Percentiles rank a stretch among this genome's conserved stretches.
phyloP scores from a whole-genome alignment of 371 early-diverging fungal species.

The Choanephora cucurbitarum region DNA sequence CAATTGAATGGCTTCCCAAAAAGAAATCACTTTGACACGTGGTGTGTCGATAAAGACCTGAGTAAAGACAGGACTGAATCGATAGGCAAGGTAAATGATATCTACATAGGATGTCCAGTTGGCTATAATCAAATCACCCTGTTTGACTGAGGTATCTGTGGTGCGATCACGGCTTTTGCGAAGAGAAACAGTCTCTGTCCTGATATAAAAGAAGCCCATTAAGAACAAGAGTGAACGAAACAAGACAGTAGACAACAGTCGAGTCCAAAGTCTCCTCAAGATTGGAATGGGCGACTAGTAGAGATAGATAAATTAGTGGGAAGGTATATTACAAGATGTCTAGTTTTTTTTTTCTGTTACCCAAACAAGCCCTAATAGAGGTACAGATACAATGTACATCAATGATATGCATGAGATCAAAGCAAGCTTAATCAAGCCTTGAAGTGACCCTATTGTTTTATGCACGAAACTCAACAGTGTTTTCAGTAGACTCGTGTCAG shows the following conservation, averaged over 20 bases:
- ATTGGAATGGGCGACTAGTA: constrained; percentile 48
- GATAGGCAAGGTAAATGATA: constrained; percentile 73
- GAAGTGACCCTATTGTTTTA: constrained; percentile 49
- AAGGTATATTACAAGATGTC: no score
- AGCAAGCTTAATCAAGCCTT: constrained; percentile 46
- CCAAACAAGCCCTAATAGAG: background rate
- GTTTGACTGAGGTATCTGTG: constrained; percentile 15
- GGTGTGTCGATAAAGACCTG: constrained; percentile 57
- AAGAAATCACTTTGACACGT: constrained; percentile 51
- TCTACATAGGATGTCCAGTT: constrained; percentile 90
- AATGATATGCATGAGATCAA: constrained; percentile 34
- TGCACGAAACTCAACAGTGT: constrained; percentile 38
- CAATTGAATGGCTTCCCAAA: constrained; percentile 61
- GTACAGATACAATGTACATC: constrained; percentile 27
- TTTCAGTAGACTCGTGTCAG: constrained; percentile 35
- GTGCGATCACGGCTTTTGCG: constrained; percentile 29
- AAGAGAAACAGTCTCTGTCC: constrained; percentile 53
- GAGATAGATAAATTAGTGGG: no score
- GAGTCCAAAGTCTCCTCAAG: constrained; percentile 42
- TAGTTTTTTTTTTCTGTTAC: background rate
- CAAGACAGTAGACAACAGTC: constrained; percentile 37
- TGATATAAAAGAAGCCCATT: constrained; percentile 69
- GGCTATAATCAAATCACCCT: constrained; percentile 76
- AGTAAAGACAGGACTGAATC: constrained; percentile 75
- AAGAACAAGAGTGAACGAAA: constrained; percentile 58